Evolutionary conservation across 169 alveolate genomes (phyloP).

Genomic region (Blepharisma undulans): DNA sequence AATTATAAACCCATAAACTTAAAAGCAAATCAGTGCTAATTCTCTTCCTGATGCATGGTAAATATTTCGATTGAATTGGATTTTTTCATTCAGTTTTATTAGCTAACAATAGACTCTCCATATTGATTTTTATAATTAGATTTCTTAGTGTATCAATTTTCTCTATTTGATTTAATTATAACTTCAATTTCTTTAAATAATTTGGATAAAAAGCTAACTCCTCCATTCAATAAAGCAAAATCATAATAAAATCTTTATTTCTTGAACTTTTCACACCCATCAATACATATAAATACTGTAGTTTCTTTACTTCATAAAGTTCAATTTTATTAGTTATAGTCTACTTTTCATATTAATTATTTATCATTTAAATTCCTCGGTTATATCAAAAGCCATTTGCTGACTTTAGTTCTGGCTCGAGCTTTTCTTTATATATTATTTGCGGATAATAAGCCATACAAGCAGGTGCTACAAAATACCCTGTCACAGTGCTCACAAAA

Average conservation of each 20-base stretch:
- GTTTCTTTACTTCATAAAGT: too few species aligned
- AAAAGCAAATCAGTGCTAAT: not conserved
- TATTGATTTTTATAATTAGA: not conserved
- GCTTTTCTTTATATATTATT: not conserved
- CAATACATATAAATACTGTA: too few species aligned
- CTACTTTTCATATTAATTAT: not conserved
- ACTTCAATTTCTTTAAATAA: too few species aligned
- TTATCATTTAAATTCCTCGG: conserved; percentile 19
- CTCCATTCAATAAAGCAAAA: too few species aligned
- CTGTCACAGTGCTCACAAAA: not conserved
- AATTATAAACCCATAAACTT: not conserved
- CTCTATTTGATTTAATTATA: too few species aligned
- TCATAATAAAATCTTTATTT: too few species aligned
- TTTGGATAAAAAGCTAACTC: too few species aligned
- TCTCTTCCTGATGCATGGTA: not conserved
- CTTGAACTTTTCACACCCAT: too few species aligned
- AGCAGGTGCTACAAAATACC: conserved; percentile 4
- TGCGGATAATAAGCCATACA: conserved; percentile 30
- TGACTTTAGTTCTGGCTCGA: conserved; percentile 1
- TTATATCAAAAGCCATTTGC: not conserved
- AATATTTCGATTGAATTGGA: not conserved
- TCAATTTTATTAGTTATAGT: not conserved
- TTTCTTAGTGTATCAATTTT: too few species aligned
- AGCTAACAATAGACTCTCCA: not conserved
- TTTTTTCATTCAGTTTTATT: not conserved